phyloP scores from a whole-genome alignment of 768 basidiomycete genomes.

The Mycena rosella region DNA sequence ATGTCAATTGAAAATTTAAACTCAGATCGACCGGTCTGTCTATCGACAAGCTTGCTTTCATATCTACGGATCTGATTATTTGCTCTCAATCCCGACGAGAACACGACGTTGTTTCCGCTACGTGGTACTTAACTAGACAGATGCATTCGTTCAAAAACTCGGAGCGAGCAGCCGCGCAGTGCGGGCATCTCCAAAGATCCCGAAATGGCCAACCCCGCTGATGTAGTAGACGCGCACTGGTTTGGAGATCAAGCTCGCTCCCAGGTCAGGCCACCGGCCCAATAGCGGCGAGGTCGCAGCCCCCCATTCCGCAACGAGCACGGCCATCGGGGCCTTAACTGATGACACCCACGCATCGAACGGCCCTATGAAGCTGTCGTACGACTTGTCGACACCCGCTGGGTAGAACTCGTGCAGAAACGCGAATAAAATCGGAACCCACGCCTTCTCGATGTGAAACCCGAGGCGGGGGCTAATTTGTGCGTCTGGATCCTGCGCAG shows the following conservation, averaged over 20 bases:
- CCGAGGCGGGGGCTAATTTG: conserved; percentile 10
- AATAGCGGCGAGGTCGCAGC: conserved; percentile 25
- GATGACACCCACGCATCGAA: conserved; percentile 12
- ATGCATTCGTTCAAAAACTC: no score
- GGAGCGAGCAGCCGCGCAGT: conserved; percentile 8
- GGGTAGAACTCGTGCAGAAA: conserved; percentile 24
- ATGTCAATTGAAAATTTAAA: no score
- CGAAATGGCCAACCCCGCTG: conserved; percentile 32
- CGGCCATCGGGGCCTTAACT: background rate
- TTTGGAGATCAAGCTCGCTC: conserved; percentile 24
- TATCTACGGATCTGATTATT: no score
- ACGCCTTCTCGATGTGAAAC: conserved; percentile 17
- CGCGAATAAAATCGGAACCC: conserved; percentile 10
- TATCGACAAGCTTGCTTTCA: no score
- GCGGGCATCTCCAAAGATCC: conserved; percentile 27
- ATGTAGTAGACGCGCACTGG: conserved; percentile 22
- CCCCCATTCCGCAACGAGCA: conserved; percentile 21
- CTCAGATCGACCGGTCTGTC: no score
- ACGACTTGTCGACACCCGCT: background rate
- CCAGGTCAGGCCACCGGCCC: conserved; percentile 32
- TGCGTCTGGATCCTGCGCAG: conserved; percentile 14
- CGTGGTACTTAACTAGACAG: no score
- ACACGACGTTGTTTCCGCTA: no score
- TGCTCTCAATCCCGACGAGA: no score
- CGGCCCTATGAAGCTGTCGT: background rate